phyloP scores from a whole-genome alignment of 305 asterid species.

The Salvia sclarea region DNA sequence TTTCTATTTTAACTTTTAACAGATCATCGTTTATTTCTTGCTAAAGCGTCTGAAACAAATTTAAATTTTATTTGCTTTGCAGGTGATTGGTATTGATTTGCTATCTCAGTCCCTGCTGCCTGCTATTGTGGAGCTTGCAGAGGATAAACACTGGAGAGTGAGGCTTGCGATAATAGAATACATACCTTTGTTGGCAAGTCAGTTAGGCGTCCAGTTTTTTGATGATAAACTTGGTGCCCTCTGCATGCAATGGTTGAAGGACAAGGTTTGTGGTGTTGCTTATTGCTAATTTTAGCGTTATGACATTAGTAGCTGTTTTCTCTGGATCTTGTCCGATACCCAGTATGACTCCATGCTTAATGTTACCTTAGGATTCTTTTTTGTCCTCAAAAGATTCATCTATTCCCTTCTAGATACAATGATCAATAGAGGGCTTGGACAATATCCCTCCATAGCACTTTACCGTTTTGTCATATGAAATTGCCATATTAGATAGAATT shows the following conservation, averaged over 20 bases:
- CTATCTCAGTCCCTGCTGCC: conserved; percentile 81
- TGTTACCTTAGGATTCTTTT: background rate
- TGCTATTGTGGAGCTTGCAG: conserved; percentile 91
- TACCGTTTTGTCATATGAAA: background rate
- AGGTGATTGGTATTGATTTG: conserved; percentile 90
- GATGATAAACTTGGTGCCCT: conserved; percentile 91
- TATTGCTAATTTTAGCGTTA: background rate
- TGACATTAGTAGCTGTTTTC: background rate
- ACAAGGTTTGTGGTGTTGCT: conserved; percentile 53
- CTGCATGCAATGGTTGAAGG: conserved; percentile 94
- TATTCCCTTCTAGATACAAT: background rate
- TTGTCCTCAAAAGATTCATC: background rate
- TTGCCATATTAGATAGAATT: background rate
- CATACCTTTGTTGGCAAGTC: conserved; percentile 88
- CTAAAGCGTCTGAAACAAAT: background rate
- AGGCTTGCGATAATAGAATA: conserved; percentile 89
- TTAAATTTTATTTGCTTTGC: conserved; percentile 15
- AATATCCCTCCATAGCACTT: background rate
- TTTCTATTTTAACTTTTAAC: no score
- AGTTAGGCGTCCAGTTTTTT: conserved; percentile 79
- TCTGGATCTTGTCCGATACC: background rate
- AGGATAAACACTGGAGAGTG: conserved; percentile 93
- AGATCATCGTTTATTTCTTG: background rate
- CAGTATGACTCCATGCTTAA: background rate
- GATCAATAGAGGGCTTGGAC: background rate